Conservation (phyloP, 2,329 filamentous ascomycete genomes). For the Arthrobotrys pseudoclavata region DNA sequence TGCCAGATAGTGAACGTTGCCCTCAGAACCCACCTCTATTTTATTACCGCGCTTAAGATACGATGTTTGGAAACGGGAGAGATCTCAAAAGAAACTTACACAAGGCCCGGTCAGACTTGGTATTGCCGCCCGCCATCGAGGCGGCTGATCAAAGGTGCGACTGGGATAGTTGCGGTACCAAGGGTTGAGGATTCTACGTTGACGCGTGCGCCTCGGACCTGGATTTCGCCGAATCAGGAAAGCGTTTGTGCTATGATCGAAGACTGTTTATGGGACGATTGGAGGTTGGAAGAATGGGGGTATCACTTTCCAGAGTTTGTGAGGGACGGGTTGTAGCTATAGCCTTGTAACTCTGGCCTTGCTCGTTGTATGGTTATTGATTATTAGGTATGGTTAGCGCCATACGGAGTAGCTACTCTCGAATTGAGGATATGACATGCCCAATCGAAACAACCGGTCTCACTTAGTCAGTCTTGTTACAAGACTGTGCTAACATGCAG, state of each 20-base stretch:
- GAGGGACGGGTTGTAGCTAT: neutral
- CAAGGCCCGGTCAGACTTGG: neutral
- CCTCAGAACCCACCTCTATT: neutral
- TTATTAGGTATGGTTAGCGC: neutral
- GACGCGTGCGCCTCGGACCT: neutral
- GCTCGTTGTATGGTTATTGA: neutral
- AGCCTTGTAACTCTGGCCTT: neutral
- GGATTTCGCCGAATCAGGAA: neutral
- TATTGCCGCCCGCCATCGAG: constrained; percentile 23
- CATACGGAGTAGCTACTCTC: no score
- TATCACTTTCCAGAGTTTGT: constrained; percentile 20
- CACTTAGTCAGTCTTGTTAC: no score
- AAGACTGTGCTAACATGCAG: no score
- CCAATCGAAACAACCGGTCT: no score
- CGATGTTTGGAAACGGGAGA: neutral
- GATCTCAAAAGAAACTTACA: neutral
- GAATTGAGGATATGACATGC: no score
- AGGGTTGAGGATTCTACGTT: neutral
- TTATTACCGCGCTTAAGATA: neutral
- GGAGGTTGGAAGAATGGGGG: constrained; percentile 27
- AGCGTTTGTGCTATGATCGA: neutral
- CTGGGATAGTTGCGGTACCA: neutral
- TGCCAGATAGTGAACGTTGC: neutral
- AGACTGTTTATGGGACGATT: constrained; percentile 42
- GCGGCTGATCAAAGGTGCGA: constrained; percentile 15